phyloP scores from a whole-genome alignment of 805 yeast genomes.

The Zygoascus bituminiphila region DNA sequence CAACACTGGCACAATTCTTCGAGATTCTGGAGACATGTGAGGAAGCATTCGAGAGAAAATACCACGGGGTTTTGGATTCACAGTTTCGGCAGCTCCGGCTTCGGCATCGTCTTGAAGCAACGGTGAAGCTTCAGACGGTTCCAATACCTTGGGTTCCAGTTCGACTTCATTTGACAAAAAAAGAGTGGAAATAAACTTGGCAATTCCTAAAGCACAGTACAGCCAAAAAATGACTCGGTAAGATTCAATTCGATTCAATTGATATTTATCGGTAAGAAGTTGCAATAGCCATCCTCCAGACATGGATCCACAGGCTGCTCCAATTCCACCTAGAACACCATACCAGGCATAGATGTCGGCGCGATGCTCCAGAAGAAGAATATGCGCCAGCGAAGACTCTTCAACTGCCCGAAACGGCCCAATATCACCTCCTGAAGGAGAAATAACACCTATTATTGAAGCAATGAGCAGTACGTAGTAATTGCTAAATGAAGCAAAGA shows the following conservation, averaged over 20 bases:
- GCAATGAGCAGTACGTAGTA: slow-evolving; percentile 31
- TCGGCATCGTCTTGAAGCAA: not conserved
- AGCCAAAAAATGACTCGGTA: slow-evolving; percentile 48
- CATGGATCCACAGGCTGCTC: slow-evolving; percentile 41
- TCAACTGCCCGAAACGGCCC: slow-evolving; percentile 55
- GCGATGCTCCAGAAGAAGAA: slow-evolving; percentile 35
- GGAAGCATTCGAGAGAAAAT: slow-evolving; percentile 12
- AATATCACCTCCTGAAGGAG: slow-evolving; percentile 52
- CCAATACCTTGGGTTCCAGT: slow-evolving; percentile 2
- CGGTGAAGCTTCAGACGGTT: not conserved
- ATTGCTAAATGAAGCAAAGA: slow-evolving; percentile 31
- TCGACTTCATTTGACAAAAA: slow-evolving; percentile 33
- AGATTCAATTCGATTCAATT: slow-evolving; percentile 21
- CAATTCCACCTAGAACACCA: slow-evolving; percentile 40
- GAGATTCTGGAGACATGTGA: slow-evolving; percentile 20
- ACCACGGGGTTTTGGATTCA: not conserved
- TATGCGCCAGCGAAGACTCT: slow-evolving; percentile 43
- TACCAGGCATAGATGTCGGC: slow-evolving; percentile 55
- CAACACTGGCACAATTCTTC: slow-evolving; percentile 21
- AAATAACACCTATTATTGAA: slow-evolving; percentile 43
- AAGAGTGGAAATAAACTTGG: slow-evolving; percentile 39
- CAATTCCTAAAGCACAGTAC: slow-evolving; percentile 45
- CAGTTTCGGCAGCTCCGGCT: not conserved
- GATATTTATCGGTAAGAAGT: slow-evolving; percentile 14
- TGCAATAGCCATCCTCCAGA: slow-evolving; percentile 32